Base-by-base conservation (phyloP, 345 rosid genomes). In the Gynandropsis gynandra region DNA sequence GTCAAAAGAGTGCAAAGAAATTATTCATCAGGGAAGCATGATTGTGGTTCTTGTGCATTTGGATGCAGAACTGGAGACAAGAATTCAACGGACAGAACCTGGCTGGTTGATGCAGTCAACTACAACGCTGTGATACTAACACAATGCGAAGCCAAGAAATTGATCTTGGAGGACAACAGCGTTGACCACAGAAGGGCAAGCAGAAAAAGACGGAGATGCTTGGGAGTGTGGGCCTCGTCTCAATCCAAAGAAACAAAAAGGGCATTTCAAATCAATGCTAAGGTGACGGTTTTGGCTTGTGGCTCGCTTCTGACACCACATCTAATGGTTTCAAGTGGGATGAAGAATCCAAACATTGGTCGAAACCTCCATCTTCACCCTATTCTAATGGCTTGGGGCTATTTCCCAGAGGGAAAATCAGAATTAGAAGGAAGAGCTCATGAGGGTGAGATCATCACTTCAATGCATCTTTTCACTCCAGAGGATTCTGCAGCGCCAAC, bases 381-480 rank as follows among this genome's bases (percentile, higher is more conserved):
- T 2, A 72, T 69, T 31, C 59, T 83, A 31, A 9, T 76, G 50
- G 74, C 53, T 18, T 83, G 93, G 88, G 94, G 87, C 16, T 76
- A 78, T 70, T 79, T 84, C 43, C 82, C 83, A 7, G 80, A 80
- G 17, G 47, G 62, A 7, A 32, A 13, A 7, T 42, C 78, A 4
- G 62, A 51, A 7, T 38, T 78, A 2, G 16, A 65, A 47, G 85
- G 83, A 57, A 73, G 52, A 33, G 33, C 34, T 32, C 74, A 58
- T 19, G 80, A 85, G 35, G 95, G 89, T 66, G 93, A 82, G 61
- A 74, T 89, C 58, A 50, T 79, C 56, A 89, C 81, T 43, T 72
- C 97, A 1, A 16, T 80, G 40, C 80, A 70, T 38, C 70, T 73
- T 52, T 76, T 80, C 32, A 34, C 41, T 29, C 62, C 76, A 16